Percentiles rank a stretch among this genome's conserved stretches.
These are phyloP conservation scores for Sphaerobolus stellatus DNA, from an alignment of 1,284 basidiomycete species.

Conservation along the genomic window DNA sequence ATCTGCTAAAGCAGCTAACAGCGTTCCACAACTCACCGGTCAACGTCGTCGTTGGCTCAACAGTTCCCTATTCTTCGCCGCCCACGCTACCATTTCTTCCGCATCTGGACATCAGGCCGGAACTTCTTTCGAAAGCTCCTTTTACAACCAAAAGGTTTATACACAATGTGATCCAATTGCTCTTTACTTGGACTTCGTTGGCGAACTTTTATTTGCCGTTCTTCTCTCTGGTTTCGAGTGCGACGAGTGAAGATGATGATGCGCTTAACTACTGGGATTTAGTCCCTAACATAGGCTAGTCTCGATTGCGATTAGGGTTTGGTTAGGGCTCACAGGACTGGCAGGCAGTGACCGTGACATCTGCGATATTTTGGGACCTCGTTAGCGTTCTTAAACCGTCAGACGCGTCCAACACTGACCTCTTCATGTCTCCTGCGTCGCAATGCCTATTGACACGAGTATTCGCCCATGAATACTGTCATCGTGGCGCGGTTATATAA, in stretches of 20 bases:
- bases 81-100: slow-evolving; percentile 84
- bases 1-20: slow-evolving; percentile 79
- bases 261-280: slow-evolving; percentile 82
- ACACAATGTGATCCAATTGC: slow-evolving; percentile 74
- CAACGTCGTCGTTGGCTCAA: slow-evolving; percentile 91
- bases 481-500: too few species aligned
- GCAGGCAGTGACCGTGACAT: too few species aligned
- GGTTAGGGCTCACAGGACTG: too few species aligned
- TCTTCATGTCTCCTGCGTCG: too few species aligned
- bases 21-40: slow-evolving; percentile 84
- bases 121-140: slow-evolving; percentile 80
- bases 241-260: slow-evolving; percentile 59
- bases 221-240: slow-evolving; percentile 79
- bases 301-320: too few species aligned
- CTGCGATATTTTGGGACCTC: too few species aligned
- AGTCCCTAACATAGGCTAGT: too few species aligned
- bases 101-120: slow-evolving; percentile 88
- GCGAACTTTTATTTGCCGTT: slow-evolving; percentile 84
- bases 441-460: too few species aligned
- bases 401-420: too few species aligned
- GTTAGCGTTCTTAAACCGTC: too few species aligned
- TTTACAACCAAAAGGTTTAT: slow-evolving; percentile 79
- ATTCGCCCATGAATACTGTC: too few species aligned
- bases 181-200: slow-evolving; percentile 83
- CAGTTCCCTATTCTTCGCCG: slow-evolving; percentile 81